A percentile compares a stretch with the other conserved stretches of the same genome.
These are phyloP conservation scores for Ganoderma sinense DNA, from an alignment of 1,284 basidiomycete species.

Conservation along the genomic window DNA sequence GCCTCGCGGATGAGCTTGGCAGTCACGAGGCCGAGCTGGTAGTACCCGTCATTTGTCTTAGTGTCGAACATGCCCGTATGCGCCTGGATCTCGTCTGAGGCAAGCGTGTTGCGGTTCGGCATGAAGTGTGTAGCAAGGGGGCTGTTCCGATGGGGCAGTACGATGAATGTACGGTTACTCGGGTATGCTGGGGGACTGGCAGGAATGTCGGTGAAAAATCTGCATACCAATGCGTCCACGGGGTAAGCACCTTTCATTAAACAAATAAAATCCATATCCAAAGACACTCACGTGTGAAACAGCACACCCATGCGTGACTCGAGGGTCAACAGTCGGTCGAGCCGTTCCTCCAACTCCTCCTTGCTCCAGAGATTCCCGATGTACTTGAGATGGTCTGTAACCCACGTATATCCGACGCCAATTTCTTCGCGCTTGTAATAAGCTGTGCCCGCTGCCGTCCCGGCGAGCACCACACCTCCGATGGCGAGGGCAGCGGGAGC, in stretches of 20 bases:
- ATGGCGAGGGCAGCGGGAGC: slow-evolving; percentile 66
- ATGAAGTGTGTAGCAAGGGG: slow-evolving; percentile 63
- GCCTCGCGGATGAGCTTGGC: slow-evolving; percentile 68
- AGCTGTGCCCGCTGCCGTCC: slow-evolving; percentile 85
- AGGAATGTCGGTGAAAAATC: slow-evolving; percentile 82
- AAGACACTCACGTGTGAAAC: slow-evolving; percentile 69
- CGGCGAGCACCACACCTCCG: slow-evolving; percentile 78
- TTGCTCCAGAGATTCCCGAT: slow-evolving; percentile 91
- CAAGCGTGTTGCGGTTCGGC: slow-evolving; percentile 70
- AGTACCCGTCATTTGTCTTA: slow-evolving; percentile 89
- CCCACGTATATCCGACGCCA: slow-evolving; percentile 76
- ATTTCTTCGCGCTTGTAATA: slow-evolving; percentile 83
- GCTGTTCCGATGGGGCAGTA: slow-evolving; percentile 68
- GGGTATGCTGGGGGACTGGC: slow-evolving; percentile 61
- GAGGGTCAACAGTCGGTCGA: slow-evolving; percentile 68
- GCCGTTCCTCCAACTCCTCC: slow-evolving; percentile 63
- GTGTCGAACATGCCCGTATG: slow-evolving; percentile 91
- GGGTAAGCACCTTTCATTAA: not conserved
- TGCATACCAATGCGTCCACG: slow-evolving; percentile 40
- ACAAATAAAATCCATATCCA: no score
- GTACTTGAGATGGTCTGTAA: slow-evolving; percentile 91
- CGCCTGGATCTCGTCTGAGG: slow-evolving; percentile 84
- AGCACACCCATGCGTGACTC: slow-evolving; percentile 68
- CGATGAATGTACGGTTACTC: slow-evolving; percentile 74
- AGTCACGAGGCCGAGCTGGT: slow-evolving; percentile 79